Evolutionary conservation across 768 basidiomycete genomes (phyloP), one percentile per base, ranked within the genome.

Genomic region (Kockovaella imperatae): DNA sequence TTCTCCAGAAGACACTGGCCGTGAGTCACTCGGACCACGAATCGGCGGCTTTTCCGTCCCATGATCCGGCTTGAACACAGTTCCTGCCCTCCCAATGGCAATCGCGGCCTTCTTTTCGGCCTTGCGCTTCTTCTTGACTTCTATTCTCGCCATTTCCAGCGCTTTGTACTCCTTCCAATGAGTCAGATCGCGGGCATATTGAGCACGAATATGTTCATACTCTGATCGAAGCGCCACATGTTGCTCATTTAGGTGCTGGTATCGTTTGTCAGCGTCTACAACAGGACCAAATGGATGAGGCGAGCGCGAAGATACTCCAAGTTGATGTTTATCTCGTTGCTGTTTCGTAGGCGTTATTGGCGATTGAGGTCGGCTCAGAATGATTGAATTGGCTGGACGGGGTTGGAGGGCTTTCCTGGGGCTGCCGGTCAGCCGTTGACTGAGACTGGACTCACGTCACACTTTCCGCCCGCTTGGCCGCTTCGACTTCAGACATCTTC

Each of bases 91-190:
- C n/a, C n/a, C n/a, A n/a, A n/a, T n/a, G n/a, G n/a, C n/a, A 38
- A 8, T 39, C 4, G 39, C 43, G n/a, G 20, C 14, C 28, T 54
- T 49, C 45, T 45, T 43, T 29, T 39, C 40, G 31, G 42, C 48
- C 36, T 56, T 59, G 40, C 53, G 54, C 42, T 47, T 41, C 39
- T 47, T 54, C 44, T 56, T 62, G 45, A 47, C 39, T 17, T 53
- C 43, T 18, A 49, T 42, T 13, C 53, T 41, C 0, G 50, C 56
- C 24, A 39, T 35, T 36, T 60, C 57, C 3, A 49, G 52, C 21
- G 48, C 50, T 45, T 59, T 60, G 21, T 55, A 57, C 41, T 66
- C 52, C 35, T 58, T 58, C 64, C 59, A 60, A 42, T 60, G 56
- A 21, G 47, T 43, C 10, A 58, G 46, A 47, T 60, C 58, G 14